Conservation (phyloP, 2,329 filamentous ascomycete species). For the Aspergillus pseudoterreus region DNA sequence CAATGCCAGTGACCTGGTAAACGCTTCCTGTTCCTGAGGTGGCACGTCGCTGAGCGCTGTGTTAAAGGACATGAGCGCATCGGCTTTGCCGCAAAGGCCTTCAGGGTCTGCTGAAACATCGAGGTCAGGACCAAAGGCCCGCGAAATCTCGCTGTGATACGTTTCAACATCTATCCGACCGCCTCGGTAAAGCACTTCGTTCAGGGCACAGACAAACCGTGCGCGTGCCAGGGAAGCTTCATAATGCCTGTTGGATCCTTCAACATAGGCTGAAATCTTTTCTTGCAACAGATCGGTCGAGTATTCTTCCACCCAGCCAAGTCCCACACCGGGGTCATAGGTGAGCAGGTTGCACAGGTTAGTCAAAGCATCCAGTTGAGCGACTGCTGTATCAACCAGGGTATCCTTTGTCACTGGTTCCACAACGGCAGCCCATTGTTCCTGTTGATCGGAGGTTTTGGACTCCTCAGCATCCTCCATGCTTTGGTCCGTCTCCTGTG, state of each 20-base stretch:
- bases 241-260: slow-evolving; percentile 42
- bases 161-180: slow-evolving; percentile 48
- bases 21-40: slow-evolving; percentile 24
- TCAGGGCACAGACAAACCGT: slow-evolving; percentile 54
- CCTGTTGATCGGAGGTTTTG: slow-evolving; percentile 35
- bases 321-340: slow-evolving; percentile 38
- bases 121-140: slow-evolving; percentile 39
- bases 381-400: slow-evolving; percentile 65
- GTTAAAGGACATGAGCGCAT: slow-evolving; percentile 54
- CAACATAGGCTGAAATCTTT: slow-evolving; percentile 53
- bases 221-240: slow-evolving; percentile 55
- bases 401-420: slow-evolving; percentile 62
- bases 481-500: slow-evolving; percentile 8
- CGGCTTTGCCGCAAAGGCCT: slow-evolving; percentile 53
- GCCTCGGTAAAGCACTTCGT: slow-evolving; percentile 55
- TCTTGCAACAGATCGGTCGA: slow-evolving; percentile 51
- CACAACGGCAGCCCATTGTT: slow-evolving; percentile 64
- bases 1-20: slow-evolving; percentile 28
- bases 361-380: slow-evolving; percentile 56
- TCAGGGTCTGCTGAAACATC: slow-evolving; percentile 45
- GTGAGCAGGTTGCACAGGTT: slow-evolving; percentile 49
- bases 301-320: slow-evolving; percentile 58
- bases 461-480: slow-evolving; percentile 14
- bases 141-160: slow-evolving; percentile 47
- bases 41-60: slow-evolving; percentile 41